Conservation (phyloP, 495 filamentous ascomycete species). For the Aspergillus bertholletiae region DNA sequence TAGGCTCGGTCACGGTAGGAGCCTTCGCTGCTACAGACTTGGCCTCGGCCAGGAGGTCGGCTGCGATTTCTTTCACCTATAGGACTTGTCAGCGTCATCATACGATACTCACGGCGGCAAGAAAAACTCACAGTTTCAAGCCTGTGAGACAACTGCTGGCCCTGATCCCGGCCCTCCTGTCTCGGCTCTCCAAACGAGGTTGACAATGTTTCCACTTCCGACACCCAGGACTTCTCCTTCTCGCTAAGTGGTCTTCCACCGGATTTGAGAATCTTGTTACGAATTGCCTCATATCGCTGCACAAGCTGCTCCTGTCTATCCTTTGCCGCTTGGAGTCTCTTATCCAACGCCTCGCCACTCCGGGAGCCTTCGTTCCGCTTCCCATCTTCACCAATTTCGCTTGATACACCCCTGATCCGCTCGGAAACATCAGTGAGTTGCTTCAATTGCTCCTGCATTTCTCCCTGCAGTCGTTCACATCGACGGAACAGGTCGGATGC, state of each 20-base stretch:
- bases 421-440: constrained; percentile 64
- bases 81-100: constrained; percentile 11
- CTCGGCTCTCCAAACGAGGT: constrained; percentile 25
- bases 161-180: constrained; percentile 22
- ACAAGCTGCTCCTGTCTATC: constrained; percentile 57
- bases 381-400: constrained; percentile 53
- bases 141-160: constrained; percentile 28
- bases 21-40: constrained; percentile 34
- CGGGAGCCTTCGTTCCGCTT: constrained; percentile 35
- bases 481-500: constrained; percentile 80
- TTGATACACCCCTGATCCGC: constrained; percentile 62
- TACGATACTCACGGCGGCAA: constrained; percentile 6
- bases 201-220: constrained; percentile 56
- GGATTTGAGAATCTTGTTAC: constrained; percentile 54
- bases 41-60: constrained; percentile 49
- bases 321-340: constrained; percentile 56
- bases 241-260: constrained; percentile 65
- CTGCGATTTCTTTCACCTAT: constrained; percentile 44
- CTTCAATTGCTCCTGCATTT: constrained; percentile 68
- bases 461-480: constrained; percentile 66
- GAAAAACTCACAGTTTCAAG: constrained; percentile 36
- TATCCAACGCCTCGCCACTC: constrained; percentile 52
- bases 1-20: constrained; percentile 23
- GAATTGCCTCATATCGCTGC: constrained; percentile 60
- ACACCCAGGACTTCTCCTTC: constrained; percentile 65